Conservation (phyloP, 441 rosid genomes). For the Raphanus hybrid region DNA sequence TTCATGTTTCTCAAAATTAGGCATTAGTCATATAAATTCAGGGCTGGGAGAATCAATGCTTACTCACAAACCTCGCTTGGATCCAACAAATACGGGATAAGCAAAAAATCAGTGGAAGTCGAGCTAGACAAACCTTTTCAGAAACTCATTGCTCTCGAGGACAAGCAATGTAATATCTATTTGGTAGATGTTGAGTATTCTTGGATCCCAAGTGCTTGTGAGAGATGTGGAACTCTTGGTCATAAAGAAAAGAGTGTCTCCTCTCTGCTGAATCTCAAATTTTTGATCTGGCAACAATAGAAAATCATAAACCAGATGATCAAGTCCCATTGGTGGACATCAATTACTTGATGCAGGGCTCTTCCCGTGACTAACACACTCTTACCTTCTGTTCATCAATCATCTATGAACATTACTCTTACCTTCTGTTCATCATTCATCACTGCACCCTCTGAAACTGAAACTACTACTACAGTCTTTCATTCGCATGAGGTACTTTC, state of each 20-base stretch:
- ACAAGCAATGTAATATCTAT: not conserved
- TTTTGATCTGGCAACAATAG: not conserved
- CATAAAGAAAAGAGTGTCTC: not conserved
- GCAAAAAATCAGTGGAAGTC: not conserved
- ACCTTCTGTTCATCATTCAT: not conserved
- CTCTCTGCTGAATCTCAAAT: not conserved
- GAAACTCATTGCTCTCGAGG: not conserved
- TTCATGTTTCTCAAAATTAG: not conserved
- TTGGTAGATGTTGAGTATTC: not conserved
- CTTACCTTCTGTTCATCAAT: not conserved
- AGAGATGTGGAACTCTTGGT: not conserved
- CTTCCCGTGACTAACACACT: not conserved
- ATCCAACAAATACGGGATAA: too few species aligned
- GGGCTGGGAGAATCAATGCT: not conserved
- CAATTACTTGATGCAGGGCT: not conserved
- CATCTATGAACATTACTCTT: not conserved
- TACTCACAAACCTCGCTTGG: not conserved
- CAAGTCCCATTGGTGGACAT: not conserved
- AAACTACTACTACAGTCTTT: not conserved
- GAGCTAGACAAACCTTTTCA: not conserved
- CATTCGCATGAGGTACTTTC: not conserved
- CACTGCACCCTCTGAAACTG: not conserved
- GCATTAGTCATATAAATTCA: not conserved
- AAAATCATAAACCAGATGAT: not conserved
- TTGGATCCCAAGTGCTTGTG: not conserved